Base-by-base conservation (phyloP, 495 filamentous ascomycete species). In the Clohesyomyces aquaticus region DNA sequence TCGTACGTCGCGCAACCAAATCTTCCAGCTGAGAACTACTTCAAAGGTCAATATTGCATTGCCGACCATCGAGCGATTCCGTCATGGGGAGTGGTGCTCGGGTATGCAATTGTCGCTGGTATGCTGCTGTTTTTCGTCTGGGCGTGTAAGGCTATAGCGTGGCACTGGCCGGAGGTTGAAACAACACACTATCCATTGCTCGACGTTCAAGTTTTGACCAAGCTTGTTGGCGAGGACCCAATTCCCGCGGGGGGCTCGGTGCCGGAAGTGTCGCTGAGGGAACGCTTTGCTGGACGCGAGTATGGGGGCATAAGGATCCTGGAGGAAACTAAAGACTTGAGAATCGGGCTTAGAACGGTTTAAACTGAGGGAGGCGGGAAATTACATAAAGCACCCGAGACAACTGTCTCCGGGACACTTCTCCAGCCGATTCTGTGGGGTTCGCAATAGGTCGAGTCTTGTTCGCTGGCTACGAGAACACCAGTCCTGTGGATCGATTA, bases 11-110 rank as follows among this genome's bases (percentile, higher is more conserved):
- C 6, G 32, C 42, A 56, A 28, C 53, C 61, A 11, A 64, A 64
- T 52, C 45, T 64, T 1, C 61, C 61, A 16, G 14, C 18, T 1
- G 52, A 64, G 29, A 64, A 64, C 61, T 52, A 64, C n/a, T 14
- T 64, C 25, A 22, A 23, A 12, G 61, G 61, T 21, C 41, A 52
- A 11, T 58, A 57, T 32, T 64, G 61, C 22, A 28, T 25, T 18
- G 25, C 32, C 10, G n/a, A 25, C 16, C 29, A 38, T 9, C 61
- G 61, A 0, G 4, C 61, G 22, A 49, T 64, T 35, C 61, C 61
- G 1, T 19, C 51, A 6, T 19, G 42, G 53, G 41, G 46, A 26
- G 55, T 52, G 10, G 61, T 64, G 4, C 8, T 57, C 21, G 61
- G 52, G 26, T 64, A 64, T 58, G 50, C 43, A 6, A 38, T 51